These are phyloP conservation scores for Aspergillus versicolor DNA, from an alignment of 2,329 filamentous ascomycete species.

Conservation along the genomic window DNA sequence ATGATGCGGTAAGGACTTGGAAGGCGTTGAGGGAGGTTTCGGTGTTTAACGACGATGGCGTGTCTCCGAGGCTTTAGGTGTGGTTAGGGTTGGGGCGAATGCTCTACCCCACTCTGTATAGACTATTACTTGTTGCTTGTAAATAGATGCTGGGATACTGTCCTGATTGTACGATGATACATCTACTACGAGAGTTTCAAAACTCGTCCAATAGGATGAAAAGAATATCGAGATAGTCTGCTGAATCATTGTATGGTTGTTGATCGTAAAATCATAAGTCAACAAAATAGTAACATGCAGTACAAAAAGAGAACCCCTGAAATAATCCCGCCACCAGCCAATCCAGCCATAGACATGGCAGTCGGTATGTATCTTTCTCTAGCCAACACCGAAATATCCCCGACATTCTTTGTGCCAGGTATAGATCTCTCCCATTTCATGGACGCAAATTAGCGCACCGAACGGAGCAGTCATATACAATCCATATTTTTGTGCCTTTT, in stretches of 20 bases:
- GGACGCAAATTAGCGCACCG: neutral
- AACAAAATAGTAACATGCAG: neutral
- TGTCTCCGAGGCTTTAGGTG: constrained; percentile 10
- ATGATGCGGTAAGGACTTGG: constrained; percentile 52
- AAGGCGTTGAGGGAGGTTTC: constrained; percentile 27
- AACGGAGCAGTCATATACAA: neutral
- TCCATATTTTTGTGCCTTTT: neutral
- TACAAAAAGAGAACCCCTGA: neutral
- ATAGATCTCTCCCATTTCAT: neutral
- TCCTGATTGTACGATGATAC: neutral
- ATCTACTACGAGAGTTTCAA: neutral
- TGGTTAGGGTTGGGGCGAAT: neutral
- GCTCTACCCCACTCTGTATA: no score
- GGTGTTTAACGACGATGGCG: constrained; percentile 7
- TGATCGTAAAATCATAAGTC: constrained; percentile 2
- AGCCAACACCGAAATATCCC: constrained; percentile 6
- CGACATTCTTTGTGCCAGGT: constrained; percentile 4
- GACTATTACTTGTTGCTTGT: neutral
- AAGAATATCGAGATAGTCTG: neutral
- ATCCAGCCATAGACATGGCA: neutral
- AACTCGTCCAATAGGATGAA: neutral
- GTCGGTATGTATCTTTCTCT: neutral
- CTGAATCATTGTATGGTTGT: neutral
- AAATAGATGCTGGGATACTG: neutral
- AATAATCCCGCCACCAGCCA: neutral